Evolutionary conservation across 306 rosid genomes (phyloP), one percentile per base, ranked within the genome.

Genomic region (Medicago lupulina): DNA sequence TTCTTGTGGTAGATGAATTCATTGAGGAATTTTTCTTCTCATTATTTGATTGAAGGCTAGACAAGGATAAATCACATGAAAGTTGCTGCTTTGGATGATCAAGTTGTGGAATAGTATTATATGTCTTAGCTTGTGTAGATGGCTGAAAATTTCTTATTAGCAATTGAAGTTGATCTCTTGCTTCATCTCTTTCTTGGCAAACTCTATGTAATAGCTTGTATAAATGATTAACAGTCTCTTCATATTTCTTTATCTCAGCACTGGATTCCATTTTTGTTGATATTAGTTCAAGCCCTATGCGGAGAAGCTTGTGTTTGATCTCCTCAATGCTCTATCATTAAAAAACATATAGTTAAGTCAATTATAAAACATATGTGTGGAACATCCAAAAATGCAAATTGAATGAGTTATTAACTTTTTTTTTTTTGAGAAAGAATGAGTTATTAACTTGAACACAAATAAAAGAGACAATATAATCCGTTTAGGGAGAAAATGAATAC

Each of bases 141-240:
- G 79, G 79, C 21, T 74, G 71, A 11, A 77, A 40, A 47, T 85
- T 83, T 74, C 60, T 75, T 18, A 69, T 40, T 0, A 89, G 79
- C 9, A 58, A 68, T 36, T 83, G 89, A 25, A 92, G 84, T 23
- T 89, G 85, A 67, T 78, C 63, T 79, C 76, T 87, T 31, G 94
- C 92, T 78, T 87, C 89, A 25, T 92, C 95, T 81, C 97, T 88
- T 82, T 92, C 95, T 78, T 71, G 63, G 77, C 79, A 80, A 62
- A 81, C 88, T 43, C 11, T 78, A 59, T 80, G 81, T 47, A 87
- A 47, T 17, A 78, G 75, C 39, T 82, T 70, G 59, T 78, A 63
- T 16, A 91, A 51, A 38, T 75, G 79, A 40, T 70, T 76, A 7
- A 82, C 18, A 4, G 77, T 80, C 68, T 89, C 85, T 9, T 86